Base-by-base conservation (phyloP, 2,329 filamentous ascomycete genomes). In the Cladosporium sp. region DNA sequence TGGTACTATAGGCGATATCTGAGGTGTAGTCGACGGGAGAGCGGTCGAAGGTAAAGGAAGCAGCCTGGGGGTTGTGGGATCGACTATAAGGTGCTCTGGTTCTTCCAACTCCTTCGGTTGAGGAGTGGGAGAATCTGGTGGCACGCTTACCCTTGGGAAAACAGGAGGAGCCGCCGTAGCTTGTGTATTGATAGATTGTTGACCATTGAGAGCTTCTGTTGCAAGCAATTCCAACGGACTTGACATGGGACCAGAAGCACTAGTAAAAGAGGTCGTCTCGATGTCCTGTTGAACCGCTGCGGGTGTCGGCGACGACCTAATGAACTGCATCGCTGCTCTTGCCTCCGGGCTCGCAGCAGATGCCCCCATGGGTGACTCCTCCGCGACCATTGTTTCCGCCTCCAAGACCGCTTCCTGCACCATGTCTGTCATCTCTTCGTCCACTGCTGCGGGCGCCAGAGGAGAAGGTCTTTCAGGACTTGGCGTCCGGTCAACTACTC, bases 401-500 rank as follows among this genome's bases (percentile, higher is more conserved):
- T 32, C 28, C 8, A 32, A 4, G 12, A 5, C 8, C 3, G 3
- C 28, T 2, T 32, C 17, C 19, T 32, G 22, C 4, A 15, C 39
- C 13, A 24, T 37, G 17, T 53, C 50, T 4, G 56, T 40, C 19
- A 56, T 57, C 20, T 52, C 55, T 15, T 50, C 49, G 40, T 62
- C 57, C 9, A 35, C 32, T 13, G 57, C 55, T 22, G 19, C 47
- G 13, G 47, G 54, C 7, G 56, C 42, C 1, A 80, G 73, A 37
- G 40, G 15, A 6, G 52, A n/a, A 25, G 20, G n/a, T 34, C 78
- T 80, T 66, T 87, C 82, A 2, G 90, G 89, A 53, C 86, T 92
- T 7, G 84, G 85, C 1, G 89, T 88, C 57, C 84, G 81, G 66
- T 87, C 88, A 20, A 80, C 79, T 66, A 92, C 88, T 61, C 82